Percentiles rank a stretch among this genome's conserved stretches.
These are phyloP conservation scores for Corrigiola litoralis DNA, from an alignment of 179 eudicot species.

Conservation along the genomic window DNA sequence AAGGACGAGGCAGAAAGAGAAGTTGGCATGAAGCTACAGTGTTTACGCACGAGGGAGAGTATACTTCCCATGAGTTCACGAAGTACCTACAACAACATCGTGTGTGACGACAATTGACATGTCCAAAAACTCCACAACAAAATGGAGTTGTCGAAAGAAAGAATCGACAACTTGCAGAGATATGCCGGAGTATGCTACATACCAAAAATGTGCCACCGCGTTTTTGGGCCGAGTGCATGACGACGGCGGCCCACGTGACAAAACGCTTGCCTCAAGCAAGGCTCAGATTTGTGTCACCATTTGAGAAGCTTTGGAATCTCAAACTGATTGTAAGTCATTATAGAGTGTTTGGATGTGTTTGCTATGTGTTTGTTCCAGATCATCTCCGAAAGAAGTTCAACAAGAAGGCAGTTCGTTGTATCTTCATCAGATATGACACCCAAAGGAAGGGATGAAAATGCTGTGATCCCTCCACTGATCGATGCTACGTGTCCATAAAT, in stretches of 20 bases:
- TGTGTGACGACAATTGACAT: neutral
- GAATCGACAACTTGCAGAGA: too few relatives aligned
- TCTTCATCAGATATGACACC: neutral
- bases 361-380: neutral
- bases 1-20: neutral
- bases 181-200: too few relatives aligned
- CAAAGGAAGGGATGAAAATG: conserved; percentile 9
- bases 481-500: neutral
- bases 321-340: too few relatives aligned
- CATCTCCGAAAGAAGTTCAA: too few relatives aligned
- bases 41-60: neutral
- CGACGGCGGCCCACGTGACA: too few relatives aligned
- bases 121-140: too few relatives aligned
- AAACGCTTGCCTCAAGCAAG: too few relatives aligned
- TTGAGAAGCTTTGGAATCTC: too few relatives aligned
- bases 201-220: too few relatives aligned
- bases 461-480: neutral
- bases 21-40: neutral
- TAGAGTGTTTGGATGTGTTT: neutral
- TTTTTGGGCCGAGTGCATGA: too few relatives aligned
- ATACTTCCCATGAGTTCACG: conserved; percentile 1
- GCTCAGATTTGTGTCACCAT: too few relatives aligned
- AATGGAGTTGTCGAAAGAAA: neutral
- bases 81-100: neutral
- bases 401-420: too few relatives aligned